These are phyloP conservation scores for Paramecium sexaurelia DNA, from an alignment of 73 alveolate species.

Conservation along the genomic window DNA sequence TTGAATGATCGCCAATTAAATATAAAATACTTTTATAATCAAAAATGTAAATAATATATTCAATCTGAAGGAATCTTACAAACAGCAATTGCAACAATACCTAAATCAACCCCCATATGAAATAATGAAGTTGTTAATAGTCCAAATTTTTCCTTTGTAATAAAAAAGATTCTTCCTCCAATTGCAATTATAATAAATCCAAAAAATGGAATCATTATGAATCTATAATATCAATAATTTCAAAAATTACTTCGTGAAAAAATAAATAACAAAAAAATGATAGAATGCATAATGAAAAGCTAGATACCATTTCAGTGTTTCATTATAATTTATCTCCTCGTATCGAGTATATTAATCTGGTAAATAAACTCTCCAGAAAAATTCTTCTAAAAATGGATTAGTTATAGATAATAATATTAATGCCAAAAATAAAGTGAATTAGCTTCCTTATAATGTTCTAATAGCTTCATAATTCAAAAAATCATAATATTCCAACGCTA, in stretches of 20 bases:
- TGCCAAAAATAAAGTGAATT: not conserved
- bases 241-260: not conserved
- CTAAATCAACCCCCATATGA: slow-evolving; percentile 45
- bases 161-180: slow-evolving; percentile 12
- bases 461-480: not conserved
- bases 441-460: not conserved
- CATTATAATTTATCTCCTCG: not conserved
- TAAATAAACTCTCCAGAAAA: slow-evolving; percentile 41
- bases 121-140: not conserved
- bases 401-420: not conserved
- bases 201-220: not conserved
- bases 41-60: too few relatives aligned
- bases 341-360: not conserved
- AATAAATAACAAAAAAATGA: slow-evolving; percentile 42
- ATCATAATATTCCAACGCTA: not conserved
- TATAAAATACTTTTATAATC: too few relatives aligned
- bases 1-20: too few relatives aligned
- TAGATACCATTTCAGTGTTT: not conserved
- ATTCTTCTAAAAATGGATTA: slow-evolving; percentile 51
- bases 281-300: slow-evolving; percentile 38
- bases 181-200: not conserved
- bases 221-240: not conserved
- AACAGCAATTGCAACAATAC: not conserved
- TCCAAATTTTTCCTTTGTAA: not conserved
- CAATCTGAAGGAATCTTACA: not conserved